phyloP scores from a whole-genome alignment of 192 early-diverging fungal species.

The Coemansia sp. region DNA sequence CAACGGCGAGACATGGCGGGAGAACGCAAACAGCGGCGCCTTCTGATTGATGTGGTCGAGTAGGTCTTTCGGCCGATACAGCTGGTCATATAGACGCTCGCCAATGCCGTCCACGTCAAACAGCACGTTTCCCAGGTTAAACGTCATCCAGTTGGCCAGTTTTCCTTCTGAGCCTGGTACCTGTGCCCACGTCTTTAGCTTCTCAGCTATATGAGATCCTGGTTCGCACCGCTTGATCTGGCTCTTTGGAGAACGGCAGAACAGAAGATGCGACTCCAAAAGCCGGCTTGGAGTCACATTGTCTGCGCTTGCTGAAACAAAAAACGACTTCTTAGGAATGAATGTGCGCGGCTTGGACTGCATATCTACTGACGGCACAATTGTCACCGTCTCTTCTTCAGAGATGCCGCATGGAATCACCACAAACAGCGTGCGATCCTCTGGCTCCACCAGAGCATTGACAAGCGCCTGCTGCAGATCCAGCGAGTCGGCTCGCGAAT shows the following conservation, averaged over 20 bases:
- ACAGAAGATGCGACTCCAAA: slow-evolving; percentile 15
- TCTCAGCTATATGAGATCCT: not conserved
- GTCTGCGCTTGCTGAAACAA: not conserved
- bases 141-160: not conserved
- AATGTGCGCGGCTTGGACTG: slow-evolving; percentile 21
- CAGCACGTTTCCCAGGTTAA: slow-evolving; percentile 34
- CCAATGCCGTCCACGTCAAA: slow-evolving; percentile 25
- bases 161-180: not conserved
- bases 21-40: slow-evolving; percentile 37
- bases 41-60: slow-evolving; percentile 8
- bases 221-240: not conserved
- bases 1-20: slow-evolving; percentile 31
- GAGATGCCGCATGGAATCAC: slow-evolving; percentile 6
- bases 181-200: slow-evolving; percentile 20
- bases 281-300: slow-evolving; percentile 2
- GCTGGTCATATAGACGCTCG: slow-evolving; percentile 8
- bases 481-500: slow-evolving; percentile 17
- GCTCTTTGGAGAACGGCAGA: not conserved
- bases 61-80: slow-evolving; percentile 19
- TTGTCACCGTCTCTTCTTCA: not conserved
- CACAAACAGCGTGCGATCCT: slow-evolving; percentile 16
- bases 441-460: slow-evolving; percentile 24
- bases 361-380: slow-evolving; percentile 20
- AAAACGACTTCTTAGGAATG: slow-evolving; percentile 12
- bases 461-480: slow-evolving; percentile 36